Base-by-base conservation (phyloP, 2,329 filamentous ascomycete genomes). In the Myriosclerotinia duriaeana region DNA sequence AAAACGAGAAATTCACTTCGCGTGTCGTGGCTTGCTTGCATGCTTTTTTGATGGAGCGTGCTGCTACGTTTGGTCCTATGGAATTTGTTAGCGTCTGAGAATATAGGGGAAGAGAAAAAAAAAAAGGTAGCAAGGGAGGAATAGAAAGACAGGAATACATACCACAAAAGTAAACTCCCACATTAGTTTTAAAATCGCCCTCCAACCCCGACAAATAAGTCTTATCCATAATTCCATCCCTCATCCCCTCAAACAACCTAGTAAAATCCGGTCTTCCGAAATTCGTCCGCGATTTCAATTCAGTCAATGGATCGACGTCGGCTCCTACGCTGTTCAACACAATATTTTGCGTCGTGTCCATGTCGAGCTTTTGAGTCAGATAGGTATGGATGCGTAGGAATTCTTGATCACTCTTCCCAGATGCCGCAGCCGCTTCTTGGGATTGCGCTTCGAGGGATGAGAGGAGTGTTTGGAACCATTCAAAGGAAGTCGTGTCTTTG, bases 341-440 rank as follows among this genome's bases (percentile, higher is more conserved):
- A 76, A 99, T 98, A 78, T 99, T 99, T 74, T 97, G 91, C 2
- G 93, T 89, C 0, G 92, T 97, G 78, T 99, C 93, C 72, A 89
- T 86, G 78, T 98, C 94, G 68, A 98, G 86, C 74, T 89, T 91
- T 79, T 98, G 93, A 0, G 95, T 99, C 48, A 99, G 89, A 76
- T 97, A 99, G 0, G 93, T 98, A 81, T 99, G 95, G 72, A 99
- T 99, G 78, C 93, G 92, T 74, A 99, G 82, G 85, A 99, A 99
- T 75, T 98, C 93, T 59, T 85, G 81, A 36, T 86, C 86, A 55
- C 87, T 86, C 71, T 87, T 87, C 66, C 88, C 89, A 42, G 87
- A 86, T 53, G 89, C 82, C 63, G 85, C 86, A 53, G 89, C 87
- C 5, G 87, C 87, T 73, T 88, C 85, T 67, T 86, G 84, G 60